Conservation (phyloP, 2,329 filamentous ascomycete genomes). For the Periconia sp. region DNA sequence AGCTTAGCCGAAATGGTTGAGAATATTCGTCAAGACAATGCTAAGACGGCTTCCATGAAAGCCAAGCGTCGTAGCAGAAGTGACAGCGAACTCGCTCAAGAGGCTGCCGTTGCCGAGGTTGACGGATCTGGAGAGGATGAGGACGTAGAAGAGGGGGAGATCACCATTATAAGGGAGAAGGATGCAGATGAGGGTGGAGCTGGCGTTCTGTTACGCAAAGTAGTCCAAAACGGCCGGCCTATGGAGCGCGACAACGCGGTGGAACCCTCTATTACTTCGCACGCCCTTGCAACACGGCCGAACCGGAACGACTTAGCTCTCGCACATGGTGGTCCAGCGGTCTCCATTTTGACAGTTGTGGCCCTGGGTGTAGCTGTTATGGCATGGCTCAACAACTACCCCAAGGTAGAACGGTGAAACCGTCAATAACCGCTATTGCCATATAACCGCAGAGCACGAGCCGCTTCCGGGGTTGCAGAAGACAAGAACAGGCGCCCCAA, state of each 20-base stretch:
- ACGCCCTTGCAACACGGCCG: constrained; percentile 32
- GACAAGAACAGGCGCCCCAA: neutral
- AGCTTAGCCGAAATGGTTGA: constrained; percentile 87
- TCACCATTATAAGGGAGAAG: constrained; percentile 43
- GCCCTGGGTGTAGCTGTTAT: constrained; percentile 49
- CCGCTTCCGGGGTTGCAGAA: constrained; percentile 17
- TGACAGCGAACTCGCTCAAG: constrained; percentile 19
- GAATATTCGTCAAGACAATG: constrained; percentile 74
- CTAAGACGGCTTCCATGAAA: constrained; percentile 46
- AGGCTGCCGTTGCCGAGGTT: constrained; percentile 10
- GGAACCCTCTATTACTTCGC: constrained; percentile 22
- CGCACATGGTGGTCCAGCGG: constrained; percentile 45
- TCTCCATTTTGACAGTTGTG: constrained; percentile 48
- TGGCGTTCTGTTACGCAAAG: constrained; percentile 21
- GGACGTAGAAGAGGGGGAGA: constrained; percentile 41
- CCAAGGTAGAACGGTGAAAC: constrained; percentile 52
- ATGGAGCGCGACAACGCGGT: constrained; percentile 22
- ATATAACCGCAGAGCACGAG: constrained; percentile 10
- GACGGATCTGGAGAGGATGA: constrained; percentile 27
- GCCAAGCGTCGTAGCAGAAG: constrained; percentile 34
- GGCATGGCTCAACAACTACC: constrained; percentile 51
- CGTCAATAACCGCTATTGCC: neutral
- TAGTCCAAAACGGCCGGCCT: constrained; percentile 39
- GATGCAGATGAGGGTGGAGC: constrained; percentile 33
- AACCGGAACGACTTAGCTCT: constrained; percentile 36